phyloP scores from a whole-genome alignment of 148 eudicot species.

The Fagopyrum esculentum region DNA sequence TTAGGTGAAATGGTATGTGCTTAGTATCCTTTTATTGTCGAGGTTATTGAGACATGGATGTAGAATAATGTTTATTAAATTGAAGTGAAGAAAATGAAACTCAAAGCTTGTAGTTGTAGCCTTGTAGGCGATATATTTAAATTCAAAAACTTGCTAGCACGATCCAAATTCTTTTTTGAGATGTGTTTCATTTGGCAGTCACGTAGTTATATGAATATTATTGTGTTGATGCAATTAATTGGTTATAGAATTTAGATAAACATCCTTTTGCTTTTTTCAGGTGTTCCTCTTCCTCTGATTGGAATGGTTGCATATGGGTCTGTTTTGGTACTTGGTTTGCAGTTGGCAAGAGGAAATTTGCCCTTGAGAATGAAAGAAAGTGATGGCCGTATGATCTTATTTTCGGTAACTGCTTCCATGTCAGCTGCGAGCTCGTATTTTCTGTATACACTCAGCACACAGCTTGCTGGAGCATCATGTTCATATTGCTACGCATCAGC shows the following conservation, averaged over 20 bases:
- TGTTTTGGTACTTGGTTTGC: conserved; percentile 53
- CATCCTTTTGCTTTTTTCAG: conserved; percentile 46
- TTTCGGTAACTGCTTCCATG: conserved; percentile 73
- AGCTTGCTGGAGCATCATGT: conserved; percentile 71
- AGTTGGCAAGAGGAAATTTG: conserved; percentile 43
- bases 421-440: conserved; percentile 88
- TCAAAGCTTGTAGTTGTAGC: background rate
- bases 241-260: conserved; percentile 24
- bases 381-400: conserved; percentile 53
- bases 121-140: background rate
- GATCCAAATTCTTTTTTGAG: background rate
- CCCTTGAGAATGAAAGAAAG: conserved; percentile 48
- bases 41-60: background rate
- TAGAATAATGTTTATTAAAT: background rate
- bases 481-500: conserved; percentile 72
- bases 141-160: background rate
- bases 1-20: background rate
- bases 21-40: background rate
- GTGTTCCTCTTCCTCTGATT: conserved; percentile 82
- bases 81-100: background rate
- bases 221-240: conserved; percentile 18
- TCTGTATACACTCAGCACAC: conserved; percentile 57
- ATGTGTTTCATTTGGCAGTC: conserved; percentile 17
- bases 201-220: conserved; percentile 5
- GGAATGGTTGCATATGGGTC: conserved; percentile 88